A percentile compares a stretch with the other conserved stretches of the same genome.
These are phyloP conservation scores for Pseudogymnoascus sp. DNA, from an alignment of 2,329 filamentous ascomycete genomes.

Conservation along the genomic window DNA sequence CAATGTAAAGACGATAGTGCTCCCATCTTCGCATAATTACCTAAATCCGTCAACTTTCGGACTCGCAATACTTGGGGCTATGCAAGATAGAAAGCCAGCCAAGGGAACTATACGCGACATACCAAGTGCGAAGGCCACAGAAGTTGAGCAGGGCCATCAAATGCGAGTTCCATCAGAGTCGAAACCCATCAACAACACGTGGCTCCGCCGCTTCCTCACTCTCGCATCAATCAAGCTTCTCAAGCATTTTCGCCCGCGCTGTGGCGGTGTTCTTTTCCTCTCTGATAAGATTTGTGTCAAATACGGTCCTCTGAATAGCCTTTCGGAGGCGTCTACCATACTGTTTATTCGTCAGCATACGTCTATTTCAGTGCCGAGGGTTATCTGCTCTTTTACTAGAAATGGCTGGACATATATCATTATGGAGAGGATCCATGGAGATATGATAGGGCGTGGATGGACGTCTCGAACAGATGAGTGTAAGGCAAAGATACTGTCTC, in stretches of 20 bases:
- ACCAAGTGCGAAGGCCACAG: not conserved
- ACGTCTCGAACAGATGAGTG: slow-evolving; percentile 24
- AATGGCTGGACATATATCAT: slow-evolving; percentile 29
- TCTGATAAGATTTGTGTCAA: slow-evolving; percentile 27
- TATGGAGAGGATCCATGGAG: slow-evolving; percentile 33
- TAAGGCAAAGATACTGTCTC: slow-evolving; percentile 29
- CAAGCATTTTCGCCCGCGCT: slow-evolving; percentile 6
- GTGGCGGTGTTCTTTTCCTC: slow-evolving; percentile 2
- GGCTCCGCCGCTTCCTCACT: not conserved
- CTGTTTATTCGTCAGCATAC: slow-evolving; percentile 30
- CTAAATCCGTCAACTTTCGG: not conserved
- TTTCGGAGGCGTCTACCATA: slow-evolving; percentile 30
- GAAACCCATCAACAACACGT: slow-evolving; percentile 2
- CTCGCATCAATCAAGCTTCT: slow-evolving; percentile 8
- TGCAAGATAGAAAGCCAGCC: not conserved
- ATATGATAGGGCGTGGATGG: slow-evolving; percentile 28
- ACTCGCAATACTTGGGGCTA: not conserved
- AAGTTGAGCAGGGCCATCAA: not conserved
- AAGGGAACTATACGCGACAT: not conserved
- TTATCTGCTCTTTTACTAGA: slow-evolving; percentile 30
- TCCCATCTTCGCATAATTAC: not conserved
- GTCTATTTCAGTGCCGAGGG: slow-evolving; percentile 31
- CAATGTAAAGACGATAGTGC: too few species aligned
- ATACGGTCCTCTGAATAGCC: slow-evolving; percentile 21
- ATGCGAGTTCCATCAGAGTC: not conserved